Base-by-base conservation (phyloP, 306 rosid genomes). In the Cicer yamashitae region DNA sequence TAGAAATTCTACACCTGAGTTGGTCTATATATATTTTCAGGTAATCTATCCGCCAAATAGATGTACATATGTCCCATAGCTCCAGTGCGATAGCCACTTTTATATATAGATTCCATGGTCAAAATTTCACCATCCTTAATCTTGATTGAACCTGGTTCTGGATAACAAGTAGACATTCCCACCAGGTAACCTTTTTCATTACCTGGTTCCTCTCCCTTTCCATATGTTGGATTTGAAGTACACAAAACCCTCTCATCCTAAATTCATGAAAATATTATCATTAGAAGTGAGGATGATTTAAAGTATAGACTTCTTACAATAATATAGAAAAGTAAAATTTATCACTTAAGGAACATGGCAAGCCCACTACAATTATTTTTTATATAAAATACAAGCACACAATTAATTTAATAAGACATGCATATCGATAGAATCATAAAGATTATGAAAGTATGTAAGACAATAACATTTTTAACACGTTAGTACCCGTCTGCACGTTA, bases 41-140 rank as follows among this genome's bases (percentile, higher is more conserved):
- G 70, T 12, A 74, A 10, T 7, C 20, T 6, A 4, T 74, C 70
- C 1, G 61, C 61, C 48, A 61, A 53, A 41, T 60, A 74, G 7
- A 74, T 39, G 8, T 74, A 74, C 39, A 61, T 37, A 1, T 30
- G 30, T 4, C n/a, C 51, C 61, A 74, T 61, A 6, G 8, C 61
- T 74, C 61, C 70, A 0, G 70, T 61, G 15, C 1, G 61, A 50
- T 8, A 50, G 8, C 0, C 56, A 10, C 7, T 48, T 15, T 7
- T 37, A 13, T 61, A 74, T 6, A 30, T 47, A 0, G 70, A 45
- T 60, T 74, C 50, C 3, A 74, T 5, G 0, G 48, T 61, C 11
- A 74, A 10, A 14, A 10, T 25, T 73, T 73, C 77, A 12, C 77
- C 77, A 73, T 44, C 44, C 3, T n/a, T 13, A 7, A 58, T 73